phyloP scores from a whole-genome alignment of 768 basidiomycete genomes.

The Lactarius pseudohatsudake region DNA sequence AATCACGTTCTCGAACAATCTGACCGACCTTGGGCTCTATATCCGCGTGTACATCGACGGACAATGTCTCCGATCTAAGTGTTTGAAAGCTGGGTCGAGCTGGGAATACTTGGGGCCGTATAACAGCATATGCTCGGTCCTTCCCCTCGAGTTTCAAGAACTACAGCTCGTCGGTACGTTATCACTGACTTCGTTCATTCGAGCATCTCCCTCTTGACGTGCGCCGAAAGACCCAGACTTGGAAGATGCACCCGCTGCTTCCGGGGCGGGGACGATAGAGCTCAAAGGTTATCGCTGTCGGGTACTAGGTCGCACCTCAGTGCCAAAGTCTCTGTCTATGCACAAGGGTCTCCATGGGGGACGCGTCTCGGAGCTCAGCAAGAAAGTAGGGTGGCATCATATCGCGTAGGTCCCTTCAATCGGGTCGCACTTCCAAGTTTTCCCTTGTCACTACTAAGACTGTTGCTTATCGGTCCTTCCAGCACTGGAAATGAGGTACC shows the following conservation, averaged over 20 bases:
- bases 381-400: constrained; percentile 26
- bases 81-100: neutral
- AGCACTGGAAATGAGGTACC: constrained; percentile 19
- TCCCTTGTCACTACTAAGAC: neutral
- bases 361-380: constrained; percentile 23
- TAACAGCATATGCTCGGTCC: neutral
- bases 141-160: constrained; percentile 22
- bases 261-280: constrained; percentile 22
- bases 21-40: neutral
- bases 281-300: constrained; percentile 12
- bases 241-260: constrained; percentile 15
- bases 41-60: constrained; percentile 9
- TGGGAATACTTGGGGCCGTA: neutral
- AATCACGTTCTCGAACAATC: neutral
- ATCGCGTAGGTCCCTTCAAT: constrained; percentile 1
- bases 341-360: neutral
- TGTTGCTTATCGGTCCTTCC: neutral
- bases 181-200: neutral
- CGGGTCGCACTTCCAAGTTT: too few species aligned
- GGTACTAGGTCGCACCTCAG: neutral
- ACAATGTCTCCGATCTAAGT: neutral
- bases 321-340: accelerated
- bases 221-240: constrained; percentile 9
- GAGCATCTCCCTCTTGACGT: neutral
- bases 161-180: constrained; percentile 19